Base-by-base conservation (phyloP, 305 asterid species). In the Rubia balearica region DNA sequence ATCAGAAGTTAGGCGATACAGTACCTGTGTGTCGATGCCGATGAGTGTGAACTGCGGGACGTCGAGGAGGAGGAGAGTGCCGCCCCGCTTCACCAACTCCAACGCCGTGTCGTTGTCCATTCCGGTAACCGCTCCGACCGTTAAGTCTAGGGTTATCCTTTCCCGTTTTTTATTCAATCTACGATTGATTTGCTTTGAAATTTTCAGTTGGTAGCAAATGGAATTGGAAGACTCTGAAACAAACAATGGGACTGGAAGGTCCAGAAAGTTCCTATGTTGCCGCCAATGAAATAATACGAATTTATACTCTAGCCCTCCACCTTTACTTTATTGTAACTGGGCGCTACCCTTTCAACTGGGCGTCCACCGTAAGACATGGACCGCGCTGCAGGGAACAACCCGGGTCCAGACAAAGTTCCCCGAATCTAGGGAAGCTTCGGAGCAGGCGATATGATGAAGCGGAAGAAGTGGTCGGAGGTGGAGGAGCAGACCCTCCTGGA, bases 401-500 rank as follows among this genome's bases (percentile, higher is more conserved):
- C 2, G 53, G 33, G 7, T 38, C 19, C 21, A 33, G 11, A 46
- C 65, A 3, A 5, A 41, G 49, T 51, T 68, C 68, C 80, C 73
- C 74, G 51, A 76, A 77, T 72, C 55, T 55, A 72, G 74, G 74
- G 76, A 13, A 40, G 3, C 7, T 65, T 14, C 38, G 57, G 6
- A 66, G 41, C 27, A 7, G n/a, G 13, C 43, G 51, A 88, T 84
- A 38, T 45, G 55, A 92, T 90, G 97, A 92, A 92, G 90, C 91
- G 97, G 46, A 92, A 92, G 89, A 92, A 92, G 83, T 92, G 98
- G 98, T 92, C 97, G 3, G 98, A 92, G 75, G 33, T 76, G 19
- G 98, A 92, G 80, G 98, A 92, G 64, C 91, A 81, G 61, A 88
- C 95, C 17, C 75, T 92, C 3, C 84, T 92, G 1, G 80, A 83